A percentile compares a stretch with the other conserved stretches of the same genome.
Evolutionary conservation across 352 stramenopile genomes (phyloP).

Genomic region (Elongisporangium senticosum): DNA sequence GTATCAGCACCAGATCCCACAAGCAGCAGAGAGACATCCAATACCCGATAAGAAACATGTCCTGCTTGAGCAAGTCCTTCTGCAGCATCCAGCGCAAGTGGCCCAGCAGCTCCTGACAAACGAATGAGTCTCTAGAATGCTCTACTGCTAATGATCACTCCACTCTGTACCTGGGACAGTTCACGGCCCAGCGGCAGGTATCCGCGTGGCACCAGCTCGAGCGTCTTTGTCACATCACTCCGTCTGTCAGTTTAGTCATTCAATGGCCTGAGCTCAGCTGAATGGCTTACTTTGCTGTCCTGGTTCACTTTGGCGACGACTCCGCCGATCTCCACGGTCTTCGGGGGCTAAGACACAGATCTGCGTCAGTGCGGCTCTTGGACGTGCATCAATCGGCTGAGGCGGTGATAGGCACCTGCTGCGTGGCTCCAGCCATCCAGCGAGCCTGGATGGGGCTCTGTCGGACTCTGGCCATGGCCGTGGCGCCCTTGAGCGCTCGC

Average conservation of each 20-base stretch:
- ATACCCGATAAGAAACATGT: conserved; percentile 87
- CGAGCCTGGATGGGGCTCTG: background rate
- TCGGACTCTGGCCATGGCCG: background rate
- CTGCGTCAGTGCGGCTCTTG: background rate
- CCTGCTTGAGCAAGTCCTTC: conserved; percentile 76
- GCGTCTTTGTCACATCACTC: conserved; percentile 12
- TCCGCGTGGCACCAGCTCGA: conserved; percentile 50
- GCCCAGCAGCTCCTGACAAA: conserved; percentile 46
- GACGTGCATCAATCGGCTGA: background rate
- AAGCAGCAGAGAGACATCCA: background rate
- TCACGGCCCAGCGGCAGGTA: conserved; percentile 41
- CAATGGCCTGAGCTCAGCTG: conserved; percentile 13
- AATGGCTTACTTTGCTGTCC: conserved; percentile 1
- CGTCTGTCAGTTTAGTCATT: background rate
- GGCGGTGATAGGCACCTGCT: background rate
- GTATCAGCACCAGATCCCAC: background rate
- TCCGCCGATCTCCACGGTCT: conserved; percentile 55
- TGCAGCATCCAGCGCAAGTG: conserved; percentile 87
- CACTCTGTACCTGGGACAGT: conserved; percentile 45
- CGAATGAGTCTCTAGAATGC: background rate
- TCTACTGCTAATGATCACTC: background rate
- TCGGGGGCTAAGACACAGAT: conserved; percentile 1
- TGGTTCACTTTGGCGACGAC: conserved; percentile 32
- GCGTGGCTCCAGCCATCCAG: background rate
- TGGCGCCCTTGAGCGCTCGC: background rate